Conservation (phyloP, 805 yeast species). For the Teunomyces barrocoloradensis region DNA sequence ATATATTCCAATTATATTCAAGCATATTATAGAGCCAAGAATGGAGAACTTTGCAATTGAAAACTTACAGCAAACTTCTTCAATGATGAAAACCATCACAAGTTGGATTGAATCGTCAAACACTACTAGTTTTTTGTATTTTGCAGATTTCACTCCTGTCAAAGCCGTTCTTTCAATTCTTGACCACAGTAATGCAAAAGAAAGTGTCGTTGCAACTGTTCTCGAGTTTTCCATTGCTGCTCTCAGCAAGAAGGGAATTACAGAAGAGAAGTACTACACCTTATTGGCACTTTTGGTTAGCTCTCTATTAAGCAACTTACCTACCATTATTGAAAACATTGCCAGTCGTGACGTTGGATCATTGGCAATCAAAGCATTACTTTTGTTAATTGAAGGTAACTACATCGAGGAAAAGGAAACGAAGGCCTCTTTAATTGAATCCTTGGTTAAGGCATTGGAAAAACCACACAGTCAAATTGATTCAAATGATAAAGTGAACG, state of each 20-base stretch:
- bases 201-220: constrained; percentile 55
- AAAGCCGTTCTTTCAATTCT: constrained; percentile 56
- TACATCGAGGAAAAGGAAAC: constrained; percentile 56
- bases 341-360: constrained; percentile 47
- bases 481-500: constrained; percentile 50
- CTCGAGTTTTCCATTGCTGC: constrained; percentile 53
- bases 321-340: constrained; percentile 44
- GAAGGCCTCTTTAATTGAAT: constrained; percentile 49
- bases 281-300: constrained; percentile 60
- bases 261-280: constrained; percentile 43
- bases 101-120: constrained; percentile 47
- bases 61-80: constrained; percentile 80
- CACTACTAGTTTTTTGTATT: constrained; percentile 50
- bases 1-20: constrained; percentile 50
- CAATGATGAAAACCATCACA: constrained; percentile 64
- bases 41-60: constrained; percentile 66
- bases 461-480: constrained; percentile 54
- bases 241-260: constrained; percentile 35
- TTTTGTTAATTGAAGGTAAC: constrained; percentile 54
- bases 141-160: constrained; percentile 55
- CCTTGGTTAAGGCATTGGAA: constrained; percentile 60
- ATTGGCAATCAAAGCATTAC: constrained; percentile 50
- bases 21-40: constrained; percentile 59
- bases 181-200: constrained; percentile 58
- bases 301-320: constrained; percentile 49